These are phyloP conservation scores for Xylaria nigripes DNA, from an alignment of 495 filamentous ascomycete genomes.

Conservation along the genomic window DNA sequence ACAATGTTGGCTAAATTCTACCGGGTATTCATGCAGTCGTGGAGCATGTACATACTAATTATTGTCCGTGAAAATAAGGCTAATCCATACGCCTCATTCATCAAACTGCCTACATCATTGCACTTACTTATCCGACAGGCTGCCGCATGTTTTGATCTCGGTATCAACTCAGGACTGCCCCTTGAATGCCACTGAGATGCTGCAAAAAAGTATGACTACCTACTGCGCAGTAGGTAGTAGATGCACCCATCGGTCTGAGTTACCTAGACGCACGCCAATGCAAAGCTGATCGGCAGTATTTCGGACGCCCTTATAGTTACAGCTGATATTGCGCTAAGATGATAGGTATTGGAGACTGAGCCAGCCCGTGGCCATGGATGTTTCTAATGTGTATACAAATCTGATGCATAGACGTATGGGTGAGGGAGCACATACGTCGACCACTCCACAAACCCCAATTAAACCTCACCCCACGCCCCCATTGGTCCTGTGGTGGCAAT, in stretches of 20 bases:
- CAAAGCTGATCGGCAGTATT: background rate
- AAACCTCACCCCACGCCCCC: slow-evolving; percentile 67
- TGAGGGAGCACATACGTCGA: slow-evolving; percentile 1
- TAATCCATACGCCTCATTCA: too few relatives aligned
- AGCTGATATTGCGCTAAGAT: background rate
- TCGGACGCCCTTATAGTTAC: background rate
- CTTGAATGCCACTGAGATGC: slow-evolving; percentile 1
- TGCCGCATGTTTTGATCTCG: slow-evolving; percentile 11
- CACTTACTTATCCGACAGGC: background rate
- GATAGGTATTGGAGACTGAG: slow-evolving; percentile 1
- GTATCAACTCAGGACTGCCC: slow-evolving; percentile 13
- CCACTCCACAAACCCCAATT: slow-evolving; percentile 2
- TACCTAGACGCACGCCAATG: background rate
- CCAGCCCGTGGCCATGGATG: background rate
- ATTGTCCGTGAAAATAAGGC: too few relatives aligned
- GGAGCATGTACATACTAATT: too few relatives aligned
- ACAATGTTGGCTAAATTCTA: background rate
- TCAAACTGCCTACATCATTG: too few relatives aligned
- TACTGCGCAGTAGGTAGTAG: slow-evolving; percentile 8
- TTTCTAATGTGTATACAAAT: slow-evolving; percentile 1
- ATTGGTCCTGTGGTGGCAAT: slow-evolving; percentile 56
- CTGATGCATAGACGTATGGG: background rate
- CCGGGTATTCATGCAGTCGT: slow-evolving; percentile 5
- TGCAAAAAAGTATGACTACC: background rate
- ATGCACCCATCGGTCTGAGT: background rate